Base-by-base conservation (phyloP, 805 yeast genomes). In the Debaryomyces hansenii region DNA sequence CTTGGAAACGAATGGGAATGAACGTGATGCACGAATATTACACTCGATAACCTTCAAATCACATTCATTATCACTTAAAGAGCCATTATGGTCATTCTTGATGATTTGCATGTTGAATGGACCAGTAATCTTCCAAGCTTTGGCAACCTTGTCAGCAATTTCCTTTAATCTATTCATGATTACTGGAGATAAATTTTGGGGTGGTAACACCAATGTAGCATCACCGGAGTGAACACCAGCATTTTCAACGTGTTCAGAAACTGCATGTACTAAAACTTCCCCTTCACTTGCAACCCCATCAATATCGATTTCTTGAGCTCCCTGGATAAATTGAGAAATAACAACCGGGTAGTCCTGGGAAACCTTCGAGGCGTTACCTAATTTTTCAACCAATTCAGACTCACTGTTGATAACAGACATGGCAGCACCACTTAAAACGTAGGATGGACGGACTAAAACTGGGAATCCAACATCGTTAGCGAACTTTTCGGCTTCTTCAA, bases 181-280 rank as follows among this genome's bases (percentile, higher is more conserved):
- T 14, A 70, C 75, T 40, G 84, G 83, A 38, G 84, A 82, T 51
- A 94, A 75, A 49, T 77, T 73, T 67, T 85, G 96, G 21, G 99
- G 98, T 49, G 99, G 99, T 49, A 94, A 78, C 42, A 92, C 84
- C 62, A 92, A 81, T 27, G 98, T 90, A 45, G 99, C 99, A 72
- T 92, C 99, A 70, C 99, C 99, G 42, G 97, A 91, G 74, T 92
- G 99, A 48, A 94, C 87, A 78, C 99, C 99, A 8, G 99, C 99
- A 62, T 91, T 90, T 74, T 92, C 99, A 62, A 91, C 96, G 68
- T 92, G 99, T 71, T 94, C 99, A 54, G 96, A 88, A 49, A 92
- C 87, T 49, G 96, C 98, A 69, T 92, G 99, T 48, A 92, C 95
- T 42, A 92, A 72, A 45, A 92, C 89, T 60, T 83, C 70, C 60